Conservation (phyloP, 139 green algal species). For the Closterium sp. region DNA sequence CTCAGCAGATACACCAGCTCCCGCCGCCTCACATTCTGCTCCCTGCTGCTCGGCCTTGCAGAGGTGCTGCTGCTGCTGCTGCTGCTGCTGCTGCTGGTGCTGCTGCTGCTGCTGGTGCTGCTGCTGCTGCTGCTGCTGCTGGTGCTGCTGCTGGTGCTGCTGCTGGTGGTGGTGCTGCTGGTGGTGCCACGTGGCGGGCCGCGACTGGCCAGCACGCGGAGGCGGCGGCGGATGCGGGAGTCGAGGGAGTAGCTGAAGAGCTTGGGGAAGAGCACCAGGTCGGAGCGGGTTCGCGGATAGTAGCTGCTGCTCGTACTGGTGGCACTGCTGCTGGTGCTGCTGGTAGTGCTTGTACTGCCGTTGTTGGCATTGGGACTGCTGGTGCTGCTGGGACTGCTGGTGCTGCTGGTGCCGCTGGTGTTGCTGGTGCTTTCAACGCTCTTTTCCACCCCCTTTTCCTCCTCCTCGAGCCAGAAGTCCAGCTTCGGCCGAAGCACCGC, state of each 20-base stretch:
- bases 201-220: not conserved
- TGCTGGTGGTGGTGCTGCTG: not conserved
- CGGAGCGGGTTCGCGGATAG: not conserved
- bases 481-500: slow-evolving; percentile 5
- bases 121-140: too few species aligned
- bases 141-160: too few species aligned
- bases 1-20: not conserved
- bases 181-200: not conserved
- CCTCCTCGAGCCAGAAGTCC: not conserved
- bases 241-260: not conserved
- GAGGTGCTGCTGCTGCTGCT: too few species aligned
- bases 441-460: not conserved
- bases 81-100: too few species aligned
- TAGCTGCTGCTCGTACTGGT: not conserved
- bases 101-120: too few species aligned
- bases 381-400: not conserved
- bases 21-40: not conserved
- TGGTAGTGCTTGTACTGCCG: not conserved
- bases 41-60: not conserved
- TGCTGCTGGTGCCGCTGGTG: not conserved
- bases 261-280: not conserved
- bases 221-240: not conserved
- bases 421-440: too few species aligned
- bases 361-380: too few species aligned
- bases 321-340: not conserved